Evolutionary conservation across 768 basidiomycete species (phyloP).

Genomic region (Rhodotorula paludigena): DNA sequence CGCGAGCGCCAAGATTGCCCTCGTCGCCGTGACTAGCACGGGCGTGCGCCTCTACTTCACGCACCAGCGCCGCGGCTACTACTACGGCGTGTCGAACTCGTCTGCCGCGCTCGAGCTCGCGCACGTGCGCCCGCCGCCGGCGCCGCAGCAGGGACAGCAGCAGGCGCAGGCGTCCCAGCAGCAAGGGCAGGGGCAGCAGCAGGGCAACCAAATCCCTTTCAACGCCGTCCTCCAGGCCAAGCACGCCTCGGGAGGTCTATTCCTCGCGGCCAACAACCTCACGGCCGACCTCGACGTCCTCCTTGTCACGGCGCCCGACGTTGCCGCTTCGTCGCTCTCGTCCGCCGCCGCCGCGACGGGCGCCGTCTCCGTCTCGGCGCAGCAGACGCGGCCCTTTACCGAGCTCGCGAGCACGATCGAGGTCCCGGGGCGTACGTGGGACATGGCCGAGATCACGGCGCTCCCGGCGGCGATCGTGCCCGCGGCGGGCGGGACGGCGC

Average conservation of each 20-base stretch:
- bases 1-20: constrained; percentile 54
- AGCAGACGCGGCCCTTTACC: constrained; percentile 53
- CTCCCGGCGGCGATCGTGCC: neutral
- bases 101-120: constrained; percentile 58
- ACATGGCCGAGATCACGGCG: constrained; percentile 56
- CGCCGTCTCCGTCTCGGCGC: constrained; percentile 53
- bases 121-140: constrained; percentile 72
- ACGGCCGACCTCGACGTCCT: constrained; percentile 42
- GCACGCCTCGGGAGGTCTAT: constrained; percentile 33
- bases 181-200: neutral
- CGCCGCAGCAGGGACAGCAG: constrained; percentile 58
- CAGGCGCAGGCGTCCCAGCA: constrained; percentile 2
- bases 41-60: constrained; percentile 79
- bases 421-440: constrained; percentile 79
- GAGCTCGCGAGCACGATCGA: constrained; percentile 73
- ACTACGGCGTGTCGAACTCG: constrained; percentile 31
- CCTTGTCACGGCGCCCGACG: constrained; percentile 40
- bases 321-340: constrained; percentile 10
- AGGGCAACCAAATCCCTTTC: constrained; percentile 23
- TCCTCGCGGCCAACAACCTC: constrained; percentile 41
- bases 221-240: constrained; percentile 33
- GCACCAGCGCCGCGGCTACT: constrained; percentile 43
- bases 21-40: constrained; percentile 74
- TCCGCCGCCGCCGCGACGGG: constrained; percentile 31
- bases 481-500: constrained; percentile 41